These are phyloP conservation scores for Mortierella sp. DNA, from an alignment of 371 early-diverging fungal species.

Conservation along the genomic window DNA sequence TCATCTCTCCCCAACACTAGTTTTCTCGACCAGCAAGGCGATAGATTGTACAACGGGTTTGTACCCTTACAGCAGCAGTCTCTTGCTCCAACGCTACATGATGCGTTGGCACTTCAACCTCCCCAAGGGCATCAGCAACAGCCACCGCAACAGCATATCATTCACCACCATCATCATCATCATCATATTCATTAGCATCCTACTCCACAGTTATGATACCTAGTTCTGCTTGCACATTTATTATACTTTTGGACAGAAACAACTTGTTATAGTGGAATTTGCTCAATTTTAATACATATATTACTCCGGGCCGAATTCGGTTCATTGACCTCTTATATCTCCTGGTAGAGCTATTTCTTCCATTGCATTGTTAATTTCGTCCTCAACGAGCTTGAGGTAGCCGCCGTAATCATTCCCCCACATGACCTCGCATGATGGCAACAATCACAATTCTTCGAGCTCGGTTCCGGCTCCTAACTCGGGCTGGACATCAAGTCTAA, in stretches of 20 bases:
- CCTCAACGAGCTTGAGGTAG: background rate
- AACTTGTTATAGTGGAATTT: too few relatives aligned
- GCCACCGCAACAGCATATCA: slow-evolving; percentile 25
- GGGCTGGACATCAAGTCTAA: slow-evolving; percentile 17
- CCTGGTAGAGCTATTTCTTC: background rate
- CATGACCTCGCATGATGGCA: slow-evolving; percentile 8
- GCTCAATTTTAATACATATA: too few relatives aligned
- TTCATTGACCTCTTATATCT: background rate
- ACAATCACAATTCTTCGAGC: slow-evolving; percentile 1
- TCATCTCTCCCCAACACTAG: slow-evolving; percentile 26
- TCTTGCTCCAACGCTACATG: slow-evolving; percentile 4
- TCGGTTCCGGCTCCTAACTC: slow-evolving; percentile 14
- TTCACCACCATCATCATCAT: slow-evolving; percentile 38
- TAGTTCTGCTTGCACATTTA: background rate
- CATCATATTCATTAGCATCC: slow-evolving; percentile 35
- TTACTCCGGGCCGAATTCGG: background rate
- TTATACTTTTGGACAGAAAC: background rate
- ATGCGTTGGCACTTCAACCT: background rate
- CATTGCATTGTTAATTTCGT: background rate
- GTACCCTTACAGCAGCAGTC: slow-evolving; percentile 14
- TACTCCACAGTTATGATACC: background rate
- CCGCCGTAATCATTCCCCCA: background rate
- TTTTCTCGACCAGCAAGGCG: slow-evolving; percentile 19
- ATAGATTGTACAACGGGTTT: slow-evolving; percentile 13
- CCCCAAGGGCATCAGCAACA: slow-evolving; percentile 13